Percentiles rank a stretch among this genome's conserved stretches.
Evolutionary conservation across 116 monocot genomes (phyloP).

Genomic region (Posidonia oceanica): DNA sequence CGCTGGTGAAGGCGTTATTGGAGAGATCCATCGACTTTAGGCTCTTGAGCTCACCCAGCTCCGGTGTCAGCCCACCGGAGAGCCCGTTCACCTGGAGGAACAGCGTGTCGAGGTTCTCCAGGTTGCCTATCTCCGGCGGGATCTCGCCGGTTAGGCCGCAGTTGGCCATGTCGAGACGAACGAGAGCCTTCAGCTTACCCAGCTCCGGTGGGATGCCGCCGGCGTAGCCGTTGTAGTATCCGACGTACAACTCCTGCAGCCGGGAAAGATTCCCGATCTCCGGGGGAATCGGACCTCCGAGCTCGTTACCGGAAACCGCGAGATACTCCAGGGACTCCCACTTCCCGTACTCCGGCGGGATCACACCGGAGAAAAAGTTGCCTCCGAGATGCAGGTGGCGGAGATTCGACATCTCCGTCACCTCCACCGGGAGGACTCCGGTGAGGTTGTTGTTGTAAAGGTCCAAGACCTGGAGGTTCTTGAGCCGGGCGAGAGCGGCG

Average conservation of each 20-base stretch:
- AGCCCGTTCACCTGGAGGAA: conserved; percentile 76
- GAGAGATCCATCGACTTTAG: conserved; percentile 78
- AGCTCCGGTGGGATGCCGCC: conserved; percentile 67
- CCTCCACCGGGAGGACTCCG: conserved; percentile 33
- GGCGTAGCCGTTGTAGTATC: conserved; percentile 69
- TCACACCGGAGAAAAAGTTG: conserved; percentile 71
- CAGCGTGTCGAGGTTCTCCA: conserved; percentile 64
- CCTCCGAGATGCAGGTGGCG: conserved; percentile 78
- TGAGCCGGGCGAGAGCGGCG: conserved; percentile 20
- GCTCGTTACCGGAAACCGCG: conserved; percentile 76
- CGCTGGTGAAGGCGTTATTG: conserved; percentile 56
- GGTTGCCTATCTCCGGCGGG: conserved; percentile 47
- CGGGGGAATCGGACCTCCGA: conserved; percentile 44
- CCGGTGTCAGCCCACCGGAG: conserved; percentile 37
- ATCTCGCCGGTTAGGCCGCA: conserved; percentile 68
- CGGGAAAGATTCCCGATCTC: conserved; percentile 57
- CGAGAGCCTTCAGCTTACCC: conserved; percentile 39
- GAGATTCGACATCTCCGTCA: conserved; percentile 28
- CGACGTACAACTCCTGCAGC: conserved; percentile 52
- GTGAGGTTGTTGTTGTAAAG: conserved; percentile 84
- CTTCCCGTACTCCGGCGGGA: conserved; percentile 42
- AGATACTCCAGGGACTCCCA: conserved; percentile 69
- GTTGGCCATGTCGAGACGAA: conserved; percentile 67
- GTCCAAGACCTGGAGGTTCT: conserved; percentile 53
- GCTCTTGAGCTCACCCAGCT: conserved; percentile 36